Evolutionary conservation across 2,329 filamentous ascomycete species (phyloP).

Genomic region (Colletotrichum orchidophilum): DNA sequence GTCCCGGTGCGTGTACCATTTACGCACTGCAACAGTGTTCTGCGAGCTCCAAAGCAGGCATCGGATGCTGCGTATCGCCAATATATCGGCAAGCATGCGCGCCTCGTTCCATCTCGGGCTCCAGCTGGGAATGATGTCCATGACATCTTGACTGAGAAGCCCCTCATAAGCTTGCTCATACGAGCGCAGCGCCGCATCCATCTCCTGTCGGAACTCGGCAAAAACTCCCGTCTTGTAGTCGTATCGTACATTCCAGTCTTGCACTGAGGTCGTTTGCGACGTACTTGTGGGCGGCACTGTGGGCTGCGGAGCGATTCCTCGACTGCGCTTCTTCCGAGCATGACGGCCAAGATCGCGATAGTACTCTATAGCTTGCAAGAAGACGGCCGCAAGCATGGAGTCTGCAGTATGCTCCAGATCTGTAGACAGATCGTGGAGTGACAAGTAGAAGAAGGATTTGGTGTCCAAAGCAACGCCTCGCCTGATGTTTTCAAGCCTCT

Average conservation of each 20-base stretch:
- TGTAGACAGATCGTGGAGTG: conserved; percentile 74
- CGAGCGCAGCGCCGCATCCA: conserved; percentile 85
- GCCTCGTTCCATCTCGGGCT: conserved; percentile 91
- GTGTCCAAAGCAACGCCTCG: conserved; percentile 82
- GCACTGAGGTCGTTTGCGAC: conserved; percentile 83
- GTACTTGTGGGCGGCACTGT: conserved; percentile 87
- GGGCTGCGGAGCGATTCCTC: conserved; percentile 80
- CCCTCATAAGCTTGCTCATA: conserved; percentile 90
- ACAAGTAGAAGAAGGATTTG: conserved; percentile 87
- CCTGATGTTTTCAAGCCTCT: conserved; percentile 82
- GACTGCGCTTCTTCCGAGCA: conserved; percentile 84
- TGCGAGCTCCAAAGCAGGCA: conserved; percentile 84
- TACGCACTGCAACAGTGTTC: conserved; percentile 80
- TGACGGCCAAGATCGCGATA: conserved; percentile 96
- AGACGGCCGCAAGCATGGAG: conserved; percentile 76
- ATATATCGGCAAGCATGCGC: conserved; percentile 83
- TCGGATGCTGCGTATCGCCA: conserved; percentile 82
- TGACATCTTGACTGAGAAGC: conserved; percentile 82
- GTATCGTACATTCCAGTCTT: conserved; percentile 93
- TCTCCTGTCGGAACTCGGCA: conserved; percentile 92
- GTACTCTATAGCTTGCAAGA: conserved; percentile 83
- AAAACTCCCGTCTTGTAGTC: conserved; percentile 94
- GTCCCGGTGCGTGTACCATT: conserved; percentile 82
- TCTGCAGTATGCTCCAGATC: conserved; percentile 80
- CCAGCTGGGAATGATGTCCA: conserved; percentile 91